phyloP scores from a whole-genome alignment of 306 rosid species.

The Castanospermum australe region DNA sequence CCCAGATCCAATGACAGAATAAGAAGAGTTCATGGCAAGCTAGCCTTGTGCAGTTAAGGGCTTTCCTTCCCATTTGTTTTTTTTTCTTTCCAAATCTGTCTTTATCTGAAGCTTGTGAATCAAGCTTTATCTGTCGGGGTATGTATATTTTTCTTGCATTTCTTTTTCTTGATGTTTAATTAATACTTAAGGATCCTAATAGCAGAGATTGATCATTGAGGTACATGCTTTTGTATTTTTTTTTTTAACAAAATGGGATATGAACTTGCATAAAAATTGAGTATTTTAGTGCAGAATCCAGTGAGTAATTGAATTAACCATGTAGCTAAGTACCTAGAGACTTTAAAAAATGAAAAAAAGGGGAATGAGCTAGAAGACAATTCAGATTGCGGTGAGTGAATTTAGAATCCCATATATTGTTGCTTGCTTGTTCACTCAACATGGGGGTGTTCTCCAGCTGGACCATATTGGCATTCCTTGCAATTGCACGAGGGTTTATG shows the following conservation, averaged over 20 bases:
- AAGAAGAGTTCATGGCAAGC: slow-evolving; percentile 33
- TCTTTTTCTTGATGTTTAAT: neutral
- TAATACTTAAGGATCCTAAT: slow-evolving; percentile 12
- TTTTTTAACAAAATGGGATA: neutral
- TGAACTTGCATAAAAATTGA: neutral
- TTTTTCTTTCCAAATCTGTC: slow-evolving; percentile 46
- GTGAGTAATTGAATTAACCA: neutral
- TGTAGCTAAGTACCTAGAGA: slow-evolving; percentile 32
- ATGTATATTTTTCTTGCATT: too few relatives aligned
- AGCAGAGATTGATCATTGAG: slow-evolving; percentile 6
- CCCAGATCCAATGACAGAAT: slow-evolving; percentile 35
- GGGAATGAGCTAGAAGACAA: slow-evolving; percentile 22
- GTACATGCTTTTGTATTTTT: neutral
- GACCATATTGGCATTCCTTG: slow-evolving; percentile 30
- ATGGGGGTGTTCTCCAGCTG: slow-evolving; percentile 37
- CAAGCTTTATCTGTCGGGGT: slow-evolving; percentile 31
- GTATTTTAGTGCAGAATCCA: slow-evolving; percentile 10
- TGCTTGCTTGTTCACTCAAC: slow-evolving; percentile 23
- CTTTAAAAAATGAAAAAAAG: neutral
- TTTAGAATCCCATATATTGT: slow-evolving; percentile 2
- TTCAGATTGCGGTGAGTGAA: neutral
- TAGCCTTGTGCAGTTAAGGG: slow-evolving; percentile 25
- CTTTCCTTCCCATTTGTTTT: slow-evolving; percentile 20
- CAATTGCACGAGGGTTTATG: slow-evolving; percentile 16
- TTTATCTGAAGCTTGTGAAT: slow-evolving; percentile 30